Evolutionary conservation across 257 asterid genomes (phyloP), one percentile per base, ranked within the genome.

Genomic region (Solanum ossicruentum): DNA sequence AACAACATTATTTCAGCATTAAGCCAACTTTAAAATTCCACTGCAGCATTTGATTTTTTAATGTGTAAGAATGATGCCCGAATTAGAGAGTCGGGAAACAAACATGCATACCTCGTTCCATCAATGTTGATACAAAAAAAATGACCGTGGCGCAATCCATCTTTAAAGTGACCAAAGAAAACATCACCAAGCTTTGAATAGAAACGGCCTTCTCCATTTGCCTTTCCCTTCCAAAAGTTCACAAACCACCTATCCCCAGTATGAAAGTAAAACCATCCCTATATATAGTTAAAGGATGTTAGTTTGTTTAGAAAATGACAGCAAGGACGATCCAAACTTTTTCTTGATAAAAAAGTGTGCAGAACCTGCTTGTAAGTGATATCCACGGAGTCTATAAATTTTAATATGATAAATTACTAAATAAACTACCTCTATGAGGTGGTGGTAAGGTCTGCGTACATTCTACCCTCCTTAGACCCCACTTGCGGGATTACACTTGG

Each of bases 221-320:
- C 95, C 91, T 93, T 95, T 81, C 99, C 98, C 91, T 94, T 97
- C 98, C 99, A 94, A 83, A 93, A 97, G 92, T 94, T 93, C 39
- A 72, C 94, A 73, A 94, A 97, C 98, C 99, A 97, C 73, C 99
- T 92, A 86, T 96, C 98, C 85, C 98, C 99, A 36, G 97, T 91
- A 84, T 89, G 94, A 85, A 96, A 96, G 91, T 95, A 97, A 83
- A 95, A 88, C 99, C 99, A 97, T 69, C 99, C 99, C 98, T 96
- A 83, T 39, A 82, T 80, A 84, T 57, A 52, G 82, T 43, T 82
- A 54, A 55, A 61, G 43, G 84, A 86, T 51, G 81, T 39, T 73
- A 58, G 15, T 32, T 26, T 55, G 21, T 23, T 78, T 52, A 78
- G 65, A 78, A n/a, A 78, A 51, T 26, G 47, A 26, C 65, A 78